These are phyloP conservation scores for Plasmopara viticola DNA, from an alignment of 352 stramenopile species.

Conservation along the genomic window DNA sequence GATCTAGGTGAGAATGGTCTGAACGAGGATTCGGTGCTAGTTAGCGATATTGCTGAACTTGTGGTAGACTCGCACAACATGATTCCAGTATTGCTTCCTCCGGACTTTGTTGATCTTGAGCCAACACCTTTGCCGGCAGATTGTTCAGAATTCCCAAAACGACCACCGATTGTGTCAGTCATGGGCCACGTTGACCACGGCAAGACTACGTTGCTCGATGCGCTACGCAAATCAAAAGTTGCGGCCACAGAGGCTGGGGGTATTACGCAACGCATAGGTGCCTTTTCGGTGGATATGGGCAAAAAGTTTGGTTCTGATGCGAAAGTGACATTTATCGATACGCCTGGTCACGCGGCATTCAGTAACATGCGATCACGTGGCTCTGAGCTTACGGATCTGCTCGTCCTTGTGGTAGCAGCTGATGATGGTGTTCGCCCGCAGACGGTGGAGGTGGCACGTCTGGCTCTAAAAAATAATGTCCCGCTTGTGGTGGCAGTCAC, in stretches of 20 bases:
- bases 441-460: constrained; percentile 93
- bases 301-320: constrained; percentile 57
- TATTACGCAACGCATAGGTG: constrained; percentile 98
- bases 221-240: constrained; percentile 87
- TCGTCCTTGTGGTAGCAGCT: constrained; percentile 96
- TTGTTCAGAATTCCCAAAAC: constrained; percentile 58
- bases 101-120: constrained; percentile 79
- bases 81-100: constrained; percentile 75
- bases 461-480: constrained; percentile 92
- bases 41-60: constrained; percentile 71
- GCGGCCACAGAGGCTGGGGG: constrained; percentile 94
- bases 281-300: constrained; percentile 94
- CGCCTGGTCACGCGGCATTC: constrained; percentile 99
- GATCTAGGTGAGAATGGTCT: constrained; percentile 65
- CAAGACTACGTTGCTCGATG: constrained; percentile 99
- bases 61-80: constrained; percentile 80
- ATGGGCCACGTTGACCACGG: constrained; percentile 99
- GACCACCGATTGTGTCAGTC: constrained; percentile 95
- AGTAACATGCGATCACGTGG: constrained; percentile 95
- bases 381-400: constrained; percentile 96
- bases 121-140: constrained; percentile 51
- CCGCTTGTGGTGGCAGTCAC: constrained; percentile 97
- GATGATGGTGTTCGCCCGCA: constrained; percentile 98
- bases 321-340: constrained; percentile 98
- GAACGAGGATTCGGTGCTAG: constrained; percentile 64